Evolutionary conservation across 176 grass and related monocot genomes (phyloP).

Genomic region (Eragrostis nindensis): DNA sequence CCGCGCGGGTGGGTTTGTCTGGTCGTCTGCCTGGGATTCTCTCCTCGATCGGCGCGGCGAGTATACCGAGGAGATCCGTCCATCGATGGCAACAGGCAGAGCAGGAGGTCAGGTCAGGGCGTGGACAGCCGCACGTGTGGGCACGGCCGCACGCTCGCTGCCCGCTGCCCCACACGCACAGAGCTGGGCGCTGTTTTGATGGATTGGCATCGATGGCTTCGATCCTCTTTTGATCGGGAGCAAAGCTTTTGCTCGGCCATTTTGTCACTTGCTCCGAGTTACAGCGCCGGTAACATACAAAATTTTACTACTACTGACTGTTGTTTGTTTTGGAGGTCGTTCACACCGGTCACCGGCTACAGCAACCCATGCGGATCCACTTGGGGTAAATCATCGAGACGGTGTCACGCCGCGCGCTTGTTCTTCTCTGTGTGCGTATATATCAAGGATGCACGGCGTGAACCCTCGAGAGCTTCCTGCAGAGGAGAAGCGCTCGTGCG

Average conservation of each 20-base stretch:
- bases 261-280: not conserved
- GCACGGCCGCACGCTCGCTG: not conserved
- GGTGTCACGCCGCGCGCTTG: too few species aligned
- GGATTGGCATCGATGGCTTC: not conserved
- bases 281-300: not conserved
- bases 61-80: not conserved
- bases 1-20: not conserved
- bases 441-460: too few species aligned
- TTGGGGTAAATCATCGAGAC: not conserved
- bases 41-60: not conserved
- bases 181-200: not conserved
- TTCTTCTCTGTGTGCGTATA: too few species aligned
- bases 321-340: not conserved
- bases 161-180: not conserved
- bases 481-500: not conserved
- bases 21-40: not conserved
- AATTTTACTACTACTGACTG: not conserved
- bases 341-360: not conserved
- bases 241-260: not conserved
- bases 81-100: not conserved
- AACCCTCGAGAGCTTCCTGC: not conserved
- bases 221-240: not conserved
- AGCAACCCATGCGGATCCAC: not conserved
- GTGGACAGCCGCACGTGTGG: slow-evolving; percentile 23
- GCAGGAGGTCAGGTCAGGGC: not conserved